Conservation (phyloP, 306 rosid species). For the Spatholobus suberectus region DNA sequence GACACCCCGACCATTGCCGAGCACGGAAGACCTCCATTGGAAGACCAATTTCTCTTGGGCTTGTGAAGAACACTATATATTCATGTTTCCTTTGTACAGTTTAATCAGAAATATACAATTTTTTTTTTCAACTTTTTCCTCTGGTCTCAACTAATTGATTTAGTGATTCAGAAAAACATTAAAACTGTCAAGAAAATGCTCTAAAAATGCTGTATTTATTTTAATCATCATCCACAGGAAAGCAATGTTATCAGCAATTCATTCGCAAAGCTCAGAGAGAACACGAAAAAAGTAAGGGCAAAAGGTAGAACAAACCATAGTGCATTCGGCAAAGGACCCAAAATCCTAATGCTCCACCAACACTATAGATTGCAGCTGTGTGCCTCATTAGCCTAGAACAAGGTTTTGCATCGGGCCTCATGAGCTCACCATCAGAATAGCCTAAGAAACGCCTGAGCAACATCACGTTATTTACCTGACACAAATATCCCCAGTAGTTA, state of each 20-base stretch:
- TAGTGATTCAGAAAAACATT: not conserved
- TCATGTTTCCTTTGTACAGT: not conserved
- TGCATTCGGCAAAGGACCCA: constrained; percentile 93
- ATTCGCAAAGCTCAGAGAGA: not conserved
- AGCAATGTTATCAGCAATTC: not conserved
- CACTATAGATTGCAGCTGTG: constrained; percentile 80
- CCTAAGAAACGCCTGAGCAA: constrained; percentile 78
- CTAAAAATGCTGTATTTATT: not conserved
- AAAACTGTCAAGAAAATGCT: not conserved
- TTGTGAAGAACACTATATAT: not conserved
- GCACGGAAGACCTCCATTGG: not conserved
- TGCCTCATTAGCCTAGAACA: constrained; percentile 90
- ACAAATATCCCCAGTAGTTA: constrained; percentile 1
- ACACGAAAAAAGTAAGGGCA: not conserved
- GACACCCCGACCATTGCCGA: not conserved
- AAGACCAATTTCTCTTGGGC: not conserved
- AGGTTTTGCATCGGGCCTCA: constrained; percentile 89
- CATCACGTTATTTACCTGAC: constrained; percentile 54
- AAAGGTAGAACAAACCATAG: constrained; percentile 63
- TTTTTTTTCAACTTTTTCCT: not conserved
- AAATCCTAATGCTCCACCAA: constrained; percentile 87
- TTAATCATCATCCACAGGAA: not conserved
- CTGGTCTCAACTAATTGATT: not conserved
- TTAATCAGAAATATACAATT: not conserved
- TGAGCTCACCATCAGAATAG: constrained; percentile 83